Conservation (phyloP, 768 basidiomycete species). For the Naganishia kalamii region DNA sequence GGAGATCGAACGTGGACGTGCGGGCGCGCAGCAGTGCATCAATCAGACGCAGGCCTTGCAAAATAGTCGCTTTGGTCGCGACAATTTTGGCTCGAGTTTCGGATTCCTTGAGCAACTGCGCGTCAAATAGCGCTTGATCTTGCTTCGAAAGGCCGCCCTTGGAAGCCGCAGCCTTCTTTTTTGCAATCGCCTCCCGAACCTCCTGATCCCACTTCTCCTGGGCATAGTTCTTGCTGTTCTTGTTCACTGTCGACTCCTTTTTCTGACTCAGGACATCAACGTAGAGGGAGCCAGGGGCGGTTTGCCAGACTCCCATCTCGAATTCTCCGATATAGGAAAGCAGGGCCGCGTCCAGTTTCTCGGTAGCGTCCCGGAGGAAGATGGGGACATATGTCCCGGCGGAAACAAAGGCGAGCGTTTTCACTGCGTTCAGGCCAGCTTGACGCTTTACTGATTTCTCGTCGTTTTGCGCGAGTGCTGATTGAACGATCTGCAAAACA, state of each 20-base stretch:
- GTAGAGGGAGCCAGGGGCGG: conserved; percentile 71
- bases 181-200: conserved; percentile 72
- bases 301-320: conserved; percentile 78
- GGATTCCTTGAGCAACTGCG: conserved; percentile 74
- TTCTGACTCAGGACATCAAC: conserved; percentile 64
- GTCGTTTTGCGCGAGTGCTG: not conserved
- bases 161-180: conserved; percentile 61
- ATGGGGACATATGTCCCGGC: conserved; percentile 63
- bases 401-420: conserved; percentile 73
- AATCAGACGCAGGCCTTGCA: conserved; percentile 66
- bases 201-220: conserved; percentile 95
- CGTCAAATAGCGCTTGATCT: conserved; percentile 73
- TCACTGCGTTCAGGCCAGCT: conserved; percentile 67
- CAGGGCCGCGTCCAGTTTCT: conserved; percentile 59
- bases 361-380: conserved; percentile 60
- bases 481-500: not conserved
- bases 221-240: conserved; percentile 79
- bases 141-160: conserved; percentile 64
- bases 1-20: conserved; percentile 54
- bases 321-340: conserved; percentile 62
- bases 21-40: conserved; percentile 56
- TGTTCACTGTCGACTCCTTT: conserved; percentile 52
- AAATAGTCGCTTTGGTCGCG: conserved; percentile 54
- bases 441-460: conserved; percentile 14
- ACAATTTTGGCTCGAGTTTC: conserved; percentile 60